Evolutionary conservation across 176 grass and related monocot genomes (phyloP).

Genomic region (Puccinellia tenuiflora): DNA sequence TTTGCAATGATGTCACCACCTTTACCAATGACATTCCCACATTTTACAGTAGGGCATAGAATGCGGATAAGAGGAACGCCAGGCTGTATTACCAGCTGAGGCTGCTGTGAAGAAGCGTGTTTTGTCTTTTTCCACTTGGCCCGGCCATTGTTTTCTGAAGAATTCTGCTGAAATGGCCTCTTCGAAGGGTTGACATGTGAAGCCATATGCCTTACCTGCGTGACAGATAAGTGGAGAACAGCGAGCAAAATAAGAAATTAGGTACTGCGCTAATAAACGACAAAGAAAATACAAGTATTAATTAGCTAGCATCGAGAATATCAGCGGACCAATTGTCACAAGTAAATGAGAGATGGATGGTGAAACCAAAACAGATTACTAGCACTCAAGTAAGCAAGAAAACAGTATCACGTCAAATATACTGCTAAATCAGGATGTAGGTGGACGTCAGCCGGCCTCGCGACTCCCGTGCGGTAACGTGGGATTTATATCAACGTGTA

Average conservation of each 20-base stretch:
- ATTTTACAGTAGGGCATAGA: conserved; percentile 70
- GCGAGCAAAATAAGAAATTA: neutral
- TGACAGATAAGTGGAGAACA: neutral
- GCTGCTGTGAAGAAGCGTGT: conserved; percentile 19
- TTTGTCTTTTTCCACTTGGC: conserved; percentile 72
- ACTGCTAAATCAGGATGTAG: no score
- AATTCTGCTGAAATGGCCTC: conserved; percentile 63
- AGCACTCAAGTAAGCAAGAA: neutral
- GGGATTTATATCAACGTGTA: no score
- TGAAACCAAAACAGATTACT: neutral
- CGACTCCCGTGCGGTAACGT: no score
- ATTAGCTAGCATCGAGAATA: neutral
- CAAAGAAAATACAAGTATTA: neutral
- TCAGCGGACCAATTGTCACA: neutral
- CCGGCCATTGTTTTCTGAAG: conserved; percentile 35
- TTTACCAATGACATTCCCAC: conserved; percentile 84
- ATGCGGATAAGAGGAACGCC: conserved; percentile 56
- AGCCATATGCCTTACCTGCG: conserved; percentile 54
- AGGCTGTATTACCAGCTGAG: conserved; percentile 37
- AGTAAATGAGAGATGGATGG: neutral
- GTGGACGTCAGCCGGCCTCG: no score
- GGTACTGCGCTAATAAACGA: neutral
- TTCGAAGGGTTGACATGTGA: conserved; percentile 55
- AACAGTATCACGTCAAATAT: neutral
- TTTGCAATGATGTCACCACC: conserved; percentile 63